These are phyloP conservation scores for Liquidambar formosana DNA, from an alignment of 164 flowering plant genomes.

Conservation along the genomic window DNA sequence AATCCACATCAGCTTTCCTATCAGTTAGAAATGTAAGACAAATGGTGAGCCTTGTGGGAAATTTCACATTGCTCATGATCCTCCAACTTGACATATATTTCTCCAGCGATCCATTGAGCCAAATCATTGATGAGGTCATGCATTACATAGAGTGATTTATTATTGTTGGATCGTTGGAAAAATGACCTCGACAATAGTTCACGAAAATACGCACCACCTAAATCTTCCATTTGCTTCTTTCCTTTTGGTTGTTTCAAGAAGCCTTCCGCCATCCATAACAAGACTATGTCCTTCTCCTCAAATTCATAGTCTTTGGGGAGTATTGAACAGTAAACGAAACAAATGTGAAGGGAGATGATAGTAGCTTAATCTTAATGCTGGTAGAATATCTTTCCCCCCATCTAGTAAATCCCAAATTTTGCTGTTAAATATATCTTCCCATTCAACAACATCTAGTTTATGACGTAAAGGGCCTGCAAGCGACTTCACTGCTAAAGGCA, in stretches of 20 bases:
- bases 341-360: conserved; percentile 24
- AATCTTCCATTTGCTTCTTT: too few relatives aligned
- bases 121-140: too few relatives aligned
- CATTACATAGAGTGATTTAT: not conserved
- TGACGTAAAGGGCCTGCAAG: conserved; percentile 21
- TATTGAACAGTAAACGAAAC: too few relatives aligned
- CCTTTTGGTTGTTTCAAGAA: too few relatives aligned
- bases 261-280: too few relatives aligned
- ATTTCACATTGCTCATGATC: not conserved
- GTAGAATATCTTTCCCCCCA: not conserved
- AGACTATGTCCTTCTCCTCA: too few relatives aligned
- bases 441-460: conserved; percentile 2
- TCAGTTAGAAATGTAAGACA: conserved; percentile 6
- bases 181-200: too few relatives aligned
- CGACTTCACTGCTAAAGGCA: conserved; percentile 30
- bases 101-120: conserved; percentile 36
- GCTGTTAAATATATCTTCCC: conserved; percentile 23
- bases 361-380: too few relatives aligned
- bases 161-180: too few relatives aligned
- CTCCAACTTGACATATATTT: conserved; percentile 13
- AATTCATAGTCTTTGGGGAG: too few relatives aligned
- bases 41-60: conserved; percentile 17
- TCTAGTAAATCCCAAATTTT: conserved; percentile 23
- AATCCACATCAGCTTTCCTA: too few relatives aligned
- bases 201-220: too few relatives aligned